Evolutionary conservation across 2,329 filamentous ascomycete species (phyloP).

Genomic region (Cladosporium sp.): DNA sequence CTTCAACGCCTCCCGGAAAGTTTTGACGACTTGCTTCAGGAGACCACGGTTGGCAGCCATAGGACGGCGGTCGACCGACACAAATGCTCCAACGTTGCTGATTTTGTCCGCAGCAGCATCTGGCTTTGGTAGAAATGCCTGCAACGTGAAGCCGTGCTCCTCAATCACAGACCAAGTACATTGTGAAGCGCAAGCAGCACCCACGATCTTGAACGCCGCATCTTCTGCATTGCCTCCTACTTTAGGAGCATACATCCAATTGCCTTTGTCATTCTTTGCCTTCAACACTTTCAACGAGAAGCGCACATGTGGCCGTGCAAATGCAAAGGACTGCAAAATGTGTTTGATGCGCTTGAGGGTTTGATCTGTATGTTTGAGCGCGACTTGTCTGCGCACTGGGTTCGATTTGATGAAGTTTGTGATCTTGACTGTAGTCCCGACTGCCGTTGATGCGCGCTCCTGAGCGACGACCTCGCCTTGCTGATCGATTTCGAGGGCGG

Average conservation of each 20-base stretch:
- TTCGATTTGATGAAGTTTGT: constrained; percentile 60
- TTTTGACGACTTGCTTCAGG: constrained; percentile 59
- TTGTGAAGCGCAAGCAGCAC: constrained; percentile 57
- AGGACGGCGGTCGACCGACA: constrained; percentile 70
- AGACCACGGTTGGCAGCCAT: constrained; percentile 58
- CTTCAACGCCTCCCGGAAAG: constrained; percentile 57
- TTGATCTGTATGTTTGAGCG: constrained; percentile 60
- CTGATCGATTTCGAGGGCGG: constrained; percentile 53
- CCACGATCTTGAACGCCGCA: constrained; percentile 63
- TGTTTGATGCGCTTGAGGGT: constrained; percentile 60
- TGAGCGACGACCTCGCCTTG: constrained; percentile 47
- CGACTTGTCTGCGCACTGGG: constrained; percentile 64
- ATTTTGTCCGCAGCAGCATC: constrained; percentile 48
- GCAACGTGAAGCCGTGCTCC: constrained; percentile 50
- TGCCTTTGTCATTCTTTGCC: constrained; percentile 50
- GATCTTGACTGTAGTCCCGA: constrained; percentile 70
- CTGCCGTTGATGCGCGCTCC: constrained; percentile 55
- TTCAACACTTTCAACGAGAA: constrained; percentile 63
- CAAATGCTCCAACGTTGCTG: constrained; percentile 52
- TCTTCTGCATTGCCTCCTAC: constrained; percentile 55
- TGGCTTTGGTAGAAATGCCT: constrained; percentile 60
- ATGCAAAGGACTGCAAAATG: constrained; percentile 64
- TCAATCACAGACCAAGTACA: constrained; percentile 51
- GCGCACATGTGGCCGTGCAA: constrained; percentile 65
- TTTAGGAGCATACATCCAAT: constrained; percentile 66